These are phyloP conservation scores for Claviceps paspali DNA, from an alignment of 2,329 filamentous ascomycete species.

Conservation along the genomic window DNA sequence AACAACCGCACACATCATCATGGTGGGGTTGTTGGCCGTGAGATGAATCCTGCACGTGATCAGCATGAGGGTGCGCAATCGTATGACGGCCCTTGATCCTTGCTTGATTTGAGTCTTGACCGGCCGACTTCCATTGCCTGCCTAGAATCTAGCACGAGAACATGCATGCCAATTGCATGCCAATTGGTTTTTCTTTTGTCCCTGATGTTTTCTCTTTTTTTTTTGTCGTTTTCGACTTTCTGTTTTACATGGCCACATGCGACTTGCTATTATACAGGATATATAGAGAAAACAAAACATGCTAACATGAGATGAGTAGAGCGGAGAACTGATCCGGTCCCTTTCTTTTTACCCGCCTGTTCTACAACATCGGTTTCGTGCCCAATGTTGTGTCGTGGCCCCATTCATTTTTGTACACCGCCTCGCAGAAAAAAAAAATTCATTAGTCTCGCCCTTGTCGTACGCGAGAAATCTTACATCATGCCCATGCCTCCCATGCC, in stretches of 20 bases:
- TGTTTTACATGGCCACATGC: constrained; percentile 15
- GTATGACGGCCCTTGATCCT: neutral
- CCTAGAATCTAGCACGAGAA: no score
- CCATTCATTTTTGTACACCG: constrained; percentile 17
- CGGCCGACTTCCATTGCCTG: no score
- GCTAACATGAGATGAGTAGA: constrained; percentile 12
- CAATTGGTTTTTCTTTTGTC: no score
- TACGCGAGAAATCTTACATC: constrained; percentile 33
- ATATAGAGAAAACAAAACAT: constrained; percentile 15
- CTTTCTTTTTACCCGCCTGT: constrained; percentile 2
- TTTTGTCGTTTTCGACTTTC: constrained; percentile 10
- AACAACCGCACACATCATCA: constrained; percentile 16
- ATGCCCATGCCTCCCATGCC: constrained; percentile 53
- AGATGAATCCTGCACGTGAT: constrained; percentile 18
- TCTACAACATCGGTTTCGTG: constrained; percentile 34
- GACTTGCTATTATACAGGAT: constrained; percentile 20
- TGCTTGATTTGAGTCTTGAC: no score
- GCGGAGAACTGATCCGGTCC: constrained; percentile 20
- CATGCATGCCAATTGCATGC: no score
- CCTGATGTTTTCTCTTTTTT: no score
- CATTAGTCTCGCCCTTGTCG: constrained; percentile 5
- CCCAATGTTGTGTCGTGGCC: constrained; percentile 10
- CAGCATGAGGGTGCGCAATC: constrained; percentile 2
- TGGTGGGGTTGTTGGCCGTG: constrained; percentile 17
- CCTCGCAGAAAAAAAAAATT: constrained; percentile 2